Evolutionary conservation across 2,329 filamentous ascomycete genomes (phyloP), one percentile per base, ranked within the genome.

Genomic region (Cladophialophora psammophila): DNA sequence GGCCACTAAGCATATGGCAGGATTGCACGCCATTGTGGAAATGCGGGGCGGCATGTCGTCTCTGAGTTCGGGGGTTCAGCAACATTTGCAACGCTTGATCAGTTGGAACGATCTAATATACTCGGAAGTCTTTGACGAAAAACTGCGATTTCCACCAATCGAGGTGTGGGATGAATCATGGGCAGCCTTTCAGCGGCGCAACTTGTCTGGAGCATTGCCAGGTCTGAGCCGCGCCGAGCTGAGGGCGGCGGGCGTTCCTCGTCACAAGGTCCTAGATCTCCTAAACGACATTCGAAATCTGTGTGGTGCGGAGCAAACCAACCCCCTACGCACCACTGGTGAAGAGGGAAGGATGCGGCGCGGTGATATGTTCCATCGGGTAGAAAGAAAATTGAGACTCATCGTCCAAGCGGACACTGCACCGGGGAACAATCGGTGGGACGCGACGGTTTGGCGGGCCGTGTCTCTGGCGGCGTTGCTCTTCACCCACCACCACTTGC

Each of bases 101-200:
- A 69, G 67, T 18, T 67, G 45, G 53, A 67, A 66, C 55, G 64
- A 67, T 42, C 35, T 69, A 42, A 63, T 67, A 20, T 69, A 69
- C 42, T 67, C 67, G 18, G 62, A 69, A n/a, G 55, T 69, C 5
- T 67, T 62, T 35, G 58, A 69, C 38, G 62, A 63, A n/a, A 42
- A 55, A 55, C 40, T 67, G 26, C 60, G 38, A 10, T 59, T 67
- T 40, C 61, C 64, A 35, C 60, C 62, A 12, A 61, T 65, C 20
- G 57, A 64, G 18, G 50, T 63, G 5, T 66, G 66, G 66, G 64
- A 69, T 36, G 58, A 67, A 42, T 64, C 67, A 1, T 69, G 64
- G 67, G 62, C 48, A n/a, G 34, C 55, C 52, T 54, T 67, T 20
- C 31, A 65, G 15, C 53, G 20, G 2, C 55, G 15, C 40, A 38